A percentile compares a stretch with the other conserved stretches of the same genome.
These are phyloP conservation scores for Paragyromitra xinjiangensis DNA, from an alignment of 495 filamentous ascomycete species.

Conservation along the genomic window DNA sequence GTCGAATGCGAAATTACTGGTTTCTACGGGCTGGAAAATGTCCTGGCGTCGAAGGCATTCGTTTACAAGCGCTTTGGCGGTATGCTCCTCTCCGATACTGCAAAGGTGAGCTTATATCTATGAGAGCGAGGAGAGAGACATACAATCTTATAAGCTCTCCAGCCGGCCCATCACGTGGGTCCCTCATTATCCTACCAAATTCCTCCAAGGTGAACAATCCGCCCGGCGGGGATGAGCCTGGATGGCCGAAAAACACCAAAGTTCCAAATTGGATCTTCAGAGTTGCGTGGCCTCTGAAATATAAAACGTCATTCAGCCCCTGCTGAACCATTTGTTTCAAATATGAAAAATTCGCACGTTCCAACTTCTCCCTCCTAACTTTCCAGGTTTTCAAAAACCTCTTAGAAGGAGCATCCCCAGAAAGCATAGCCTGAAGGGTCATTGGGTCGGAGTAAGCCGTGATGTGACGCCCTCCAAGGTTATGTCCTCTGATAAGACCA, in stretches of 20 bases:
- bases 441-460: constrained; percentile 22
- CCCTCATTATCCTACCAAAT: constrained; percentile 36
- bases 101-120: constrained; percentile 1
- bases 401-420: constrained; percentile 39
- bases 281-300: constrained; percentile 48
- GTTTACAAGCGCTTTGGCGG: constrained; percentile 50
- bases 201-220: constrained; percentile 39
- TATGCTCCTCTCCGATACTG: constrained; percentile 48
- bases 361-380: constrained; percentile 18
- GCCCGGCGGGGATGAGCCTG: constrained; percentile 1
- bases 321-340: constrained; percentile 40
- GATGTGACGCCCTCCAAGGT: constrained; percentile 46
- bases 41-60: constrained; percentile 45
- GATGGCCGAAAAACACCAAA: constrained; percentile 53
- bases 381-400: constrained; percentile 43
- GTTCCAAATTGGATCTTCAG: constrained; percentile 55
- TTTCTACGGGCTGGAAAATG: constrained; percentile 52
- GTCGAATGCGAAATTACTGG: constrained; percentile 42
- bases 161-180: constrained; percentile 13
- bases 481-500: constrained; percentile 26
- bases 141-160: constrained; percentile 54
- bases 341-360: constrained; percentile 45
- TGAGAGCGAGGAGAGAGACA: not conserved
- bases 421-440: constrained; percentile 31
- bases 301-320: constrained; percentile 52